Conservation (phyloP, 2,329 filamentous ascomycete species). For the Cordyceps tenuipes region DNA sequence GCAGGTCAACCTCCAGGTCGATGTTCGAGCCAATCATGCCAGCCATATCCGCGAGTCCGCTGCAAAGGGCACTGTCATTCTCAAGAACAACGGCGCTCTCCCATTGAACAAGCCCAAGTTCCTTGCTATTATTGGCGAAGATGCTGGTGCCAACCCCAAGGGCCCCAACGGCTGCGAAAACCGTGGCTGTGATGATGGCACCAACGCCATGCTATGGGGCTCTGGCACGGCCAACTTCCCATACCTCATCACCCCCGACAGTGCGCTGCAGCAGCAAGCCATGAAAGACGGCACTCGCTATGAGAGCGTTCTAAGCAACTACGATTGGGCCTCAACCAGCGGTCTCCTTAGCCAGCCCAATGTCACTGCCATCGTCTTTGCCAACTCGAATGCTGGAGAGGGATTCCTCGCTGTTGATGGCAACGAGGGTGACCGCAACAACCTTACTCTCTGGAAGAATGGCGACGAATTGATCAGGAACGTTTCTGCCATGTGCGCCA, state of each 20-base stretch:
- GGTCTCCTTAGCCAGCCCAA: conserved; percentile 53
- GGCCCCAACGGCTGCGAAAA: conserved; percentile 76
- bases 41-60: conserved; percentile 66
- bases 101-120: conserved; percentile 74
- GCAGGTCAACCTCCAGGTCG: conserved; percentile 70
- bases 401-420: conserved; percentile 76
- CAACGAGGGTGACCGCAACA: conserved; percentile 83
- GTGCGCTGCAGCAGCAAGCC: conserved; percentile 58
- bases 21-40: conserved; percentile 72
- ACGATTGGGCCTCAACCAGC: conserved; percentile 52
- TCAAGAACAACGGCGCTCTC: conserved; percentile 75
- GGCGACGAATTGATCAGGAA: conserved; percentile 76
- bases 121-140: conserved; percentile 71
- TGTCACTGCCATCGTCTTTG: conserved; percentile 75
- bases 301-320: conserved; percentile 61
- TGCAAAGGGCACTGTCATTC: conserved; percentile 72
- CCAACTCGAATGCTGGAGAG: conserved; percentile 79
- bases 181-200: conserved; percentile 51
- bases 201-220: conserved; percentile 71
- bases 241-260: conserved; percentile 66
- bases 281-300: conserved; percentile 49
- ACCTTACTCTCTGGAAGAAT: conserved; percentile 80
- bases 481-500: conserved; percentile 68
- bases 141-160: conserved; percentile 64
- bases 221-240: conserved; percentile 67